A percentile compares a stretch with the other conserved stretches of the same genome.
Conservation (phyloP, 192 early-diverging fungal genomes). For the Dissophora ornata region DNA sequence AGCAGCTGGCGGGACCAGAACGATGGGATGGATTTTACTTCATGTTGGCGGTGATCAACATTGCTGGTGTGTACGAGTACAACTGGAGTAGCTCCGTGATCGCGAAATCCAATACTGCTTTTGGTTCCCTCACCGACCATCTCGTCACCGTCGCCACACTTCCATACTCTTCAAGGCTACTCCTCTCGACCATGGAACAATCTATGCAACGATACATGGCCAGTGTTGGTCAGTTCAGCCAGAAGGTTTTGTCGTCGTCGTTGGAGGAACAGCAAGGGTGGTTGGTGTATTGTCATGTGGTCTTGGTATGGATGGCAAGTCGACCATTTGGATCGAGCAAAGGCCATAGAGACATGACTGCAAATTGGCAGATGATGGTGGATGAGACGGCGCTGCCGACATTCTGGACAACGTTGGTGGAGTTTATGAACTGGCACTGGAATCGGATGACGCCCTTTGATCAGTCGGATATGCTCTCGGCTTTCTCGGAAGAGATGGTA, state of each 20-base stretch:
- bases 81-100: constrained; percentile 51
- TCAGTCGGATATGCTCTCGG: constrained; percentile 48
- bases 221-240: constrained; percentile 7
- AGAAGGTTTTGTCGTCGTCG: constrained; percentile 8
- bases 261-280: constrained; percentile 51
- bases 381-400: constrained; percentile 23
- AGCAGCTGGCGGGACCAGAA: not conserved
- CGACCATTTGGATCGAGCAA: constrained; percentile 36
- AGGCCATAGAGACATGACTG: constrained; percentile 15
- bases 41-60: constrained; percentile 56
- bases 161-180: constrained; percentile 49
- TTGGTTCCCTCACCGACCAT: constrained; percentile 19
- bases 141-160: constrained; percentile 38
- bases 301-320: constrained; percentile 66
- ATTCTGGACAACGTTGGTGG: constrained; percentile 49
- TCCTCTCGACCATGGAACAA: constrained; percentile 51
- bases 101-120: constrained; percentile 25
- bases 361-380: constrained; percentile 36
- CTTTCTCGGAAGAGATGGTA: constrained; percentile 33
- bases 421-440: constrained; percentile 51
- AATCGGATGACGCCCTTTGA: constrained; percentile 47
- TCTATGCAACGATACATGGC: constrained; percentile 51
- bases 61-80: constrained; percentile 63
- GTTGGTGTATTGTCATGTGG: constrained; percentile 60
- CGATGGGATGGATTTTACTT: constrained; percentile 60